Evolutionary conservation across 495 filamentous ascomycete genomes (phyloP).

Genomic region (Penicillium dipodomyicola): DNA sequence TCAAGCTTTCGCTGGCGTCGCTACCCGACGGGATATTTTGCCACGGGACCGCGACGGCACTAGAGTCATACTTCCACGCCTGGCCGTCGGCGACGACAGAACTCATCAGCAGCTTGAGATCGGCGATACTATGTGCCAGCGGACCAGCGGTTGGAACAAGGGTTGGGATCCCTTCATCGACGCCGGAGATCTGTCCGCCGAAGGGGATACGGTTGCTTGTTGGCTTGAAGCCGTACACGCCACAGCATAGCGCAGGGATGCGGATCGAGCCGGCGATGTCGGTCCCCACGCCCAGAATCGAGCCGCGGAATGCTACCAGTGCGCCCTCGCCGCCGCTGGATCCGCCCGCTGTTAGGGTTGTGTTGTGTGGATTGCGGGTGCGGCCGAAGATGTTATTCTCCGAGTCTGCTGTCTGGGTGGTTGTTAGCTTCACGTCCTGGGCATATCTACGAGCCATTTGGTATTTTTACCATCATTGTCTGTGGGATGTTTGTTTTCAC

Average conservation of each 20-base stretch:
- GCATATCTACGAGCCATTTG: background rate
- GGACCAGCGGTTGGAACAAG: slow-evolving; percentile 44
- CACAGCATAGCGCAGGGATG: slow-evolving; percentile 58
- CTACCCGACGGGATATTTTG: background rate
- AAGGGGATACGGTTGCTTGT: slow-evolving; percentile 53
- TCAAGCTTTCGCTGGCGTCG: slow-evolving; percentile 19
- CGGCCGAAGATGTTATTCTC: slow-evolving; percentile 33
- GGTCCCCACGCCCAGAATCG: slow-evolving; percentile 57
- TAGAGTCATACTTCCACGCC: slow-evolving; percentile 40
- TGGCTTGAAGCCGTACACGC: slow-evolving; percentile 61
- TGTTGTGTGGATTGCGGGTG: slow-evolving; percentile 56
- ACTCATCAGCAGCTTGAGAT: slow-evolving; percentile 57
- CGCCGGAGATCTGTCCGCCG: slow-evolving; percentile 23
- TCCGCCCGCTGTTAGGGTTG: slow-evolving; percentile 50
- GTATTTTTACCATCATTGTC: slow-evolving; percentile 32
- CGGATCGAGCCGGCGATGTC: slow-evolving; percentile 63
- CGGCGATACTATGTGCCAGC: slow-evolving; percentile 54
- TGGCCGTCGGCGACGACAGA: slow-evolving; percentile 46
- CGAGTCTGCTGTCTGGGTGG: slow-evolving; percentile 42
- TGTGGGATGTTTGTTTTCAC: slow-evolving; percentile 58
- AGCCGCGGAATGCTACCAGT: slow-evolving; percentile 52
- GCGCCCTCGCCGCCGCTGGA: slow-evolving; percentile 61
- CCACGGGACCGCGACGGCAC: slow-evolving; percentile 22
- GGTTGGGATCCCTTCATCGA: slow-evolving; percentile 14
- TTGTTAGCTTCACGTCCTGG: slow-evolving; percentile 2